Evolutionary conservation across 306 rosid species (phyloP), one percentile per base, ranked within the genome.

Genomic region (Luffa aegyptiaca): DNA sequence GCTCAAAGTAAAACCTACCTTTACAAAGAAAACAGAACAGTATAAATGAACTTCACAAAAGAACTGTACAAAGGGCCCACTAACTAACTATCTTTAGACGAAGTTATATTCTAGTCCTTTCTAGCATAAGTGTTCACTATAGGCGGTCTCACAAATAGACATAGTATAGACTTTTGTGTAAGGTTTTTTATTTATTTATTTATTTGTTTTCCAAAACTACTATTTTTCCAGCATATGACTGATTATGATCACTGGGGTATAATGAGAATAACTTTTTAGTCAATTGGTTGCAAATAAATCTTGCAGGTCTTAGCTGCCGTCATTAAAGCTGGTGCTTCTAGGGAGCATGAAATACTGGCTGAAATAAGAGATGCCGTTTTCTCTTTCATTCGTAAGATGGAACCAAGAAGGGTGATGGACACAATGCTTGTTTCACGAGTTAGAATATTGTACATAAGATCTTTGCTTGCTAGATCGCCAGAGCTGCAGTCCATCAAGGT

Each of bases 351-450:
- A 86, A 94, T 94, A 84, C 97, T 94, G 58, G 97, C 97, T 83
- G 98, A 94, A 90, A 94, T 94, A 59, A 88, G 95, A 85, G 97
- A 92, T 86, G 89, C 95, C 44, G 97, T 94, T 82, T 94, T 94
- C 90, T 86, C 97, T 71, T 94, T 94, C 82, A 86, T 94, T 18
- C 90, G 95, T 80, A 94, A 94, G 84, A 91, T 94, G 97, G 98
- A 94, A 86, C 97, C 97, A 12, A 90, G 90, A 88, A 86, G 97
- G 83, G 98, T 92, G 13, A 94, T 94, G 98, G 98, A 94, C 84
- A 92, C 98, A 78, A 94, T 94, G 98, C 97, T 92, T 80, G 92
- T 94, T 85, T 94, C 98, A 80, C 97, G 98, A 44, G 98, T 94
- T 85, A 90, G 98, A 87, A 92, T 94, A 77, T 86, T 94, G 84